Evolutionary conservation across 2,329 filamentous ascomycete genomes (phyloP).

Genomic region (Cytospora chrysosperma): DNA sequence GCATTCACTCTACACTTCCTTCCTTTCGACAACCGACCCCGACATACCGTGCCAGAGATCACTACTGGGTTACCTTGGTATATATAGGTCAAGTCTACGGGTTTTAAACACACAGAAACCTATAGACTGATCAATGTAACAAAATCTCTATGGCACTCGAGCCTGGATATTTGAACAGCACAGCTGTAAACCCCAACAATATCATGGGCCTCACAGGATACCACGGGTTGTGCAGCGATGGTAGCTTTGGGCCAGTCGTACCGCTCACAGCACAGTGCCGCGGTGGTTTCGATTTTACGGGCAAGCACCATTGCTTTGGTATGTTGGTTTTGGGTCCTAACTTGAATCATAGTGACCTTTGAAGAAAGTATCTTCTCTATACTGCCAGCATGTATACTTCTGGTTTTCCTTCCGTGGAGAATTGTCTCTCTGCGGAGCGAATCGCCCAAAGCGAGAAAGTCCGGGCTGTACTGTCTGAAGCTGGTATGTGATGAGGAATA

Average conservation of each 20-base stretch:
- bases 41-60: no score
- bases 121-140: no score
- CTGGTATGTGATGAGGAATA: background rate
- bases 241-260: background rate
- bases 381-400: background rate
- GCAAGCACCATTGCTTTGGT: background rate
- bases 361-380: background rate
- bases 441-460: background rate
- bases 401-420: background rate
- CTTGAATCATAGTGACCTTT: background rate
- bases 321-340: background rate
- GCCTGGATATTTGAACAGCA: no score
- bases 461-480: background rate
- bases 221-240: background rate
- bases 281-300: background rate
- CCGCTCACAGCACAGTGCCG: background rate
- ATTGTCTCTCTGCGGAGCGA: background rate
- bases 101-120: no score
- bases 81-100: no score
- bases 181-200: background rate
- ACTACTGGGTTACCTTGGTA: no score
- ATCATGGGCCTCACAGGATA: background rate
- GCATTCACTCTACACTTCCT: no score
- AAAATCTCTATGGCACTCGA: no score
- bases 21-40: no score